Evolutionary conservation across 345 rosid genomes (phyloP), one percentile per base, ranked within the genome.

Genomic region (Heritiera fomes): DNA sequence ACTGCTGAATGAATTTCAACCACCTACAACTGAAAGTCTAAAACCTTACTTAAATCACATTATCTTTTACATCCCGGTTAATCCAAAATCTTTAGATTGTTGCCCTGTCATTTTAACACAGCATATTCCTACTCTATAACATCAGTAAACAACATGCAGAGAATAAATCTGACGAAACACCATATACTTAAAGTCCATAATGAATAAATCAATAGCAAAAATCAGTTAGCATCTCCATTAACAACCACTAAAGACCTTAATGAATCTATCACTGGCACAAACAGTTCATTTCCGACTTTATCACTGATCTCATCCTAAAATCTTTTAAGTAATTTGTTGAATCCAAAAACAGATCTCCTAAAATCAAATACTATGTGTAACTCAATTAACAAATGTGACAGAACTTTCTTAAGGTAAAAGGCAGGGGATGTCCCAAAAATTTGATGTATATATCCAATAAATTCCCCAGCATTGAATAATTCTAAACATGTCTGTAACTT

Each of bases 271-370:
- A 46, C 46, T 69, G 11, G 38, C 4, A 69, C 12, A 69, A 47
- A 5, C 38, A 11, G 10, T 69, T 43, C 50, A 18, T 66, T 38
- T 65, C 72, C n/a, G 17, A 45, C 52, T 45, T 7, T 11, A 68
- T 20, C 53, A n/a, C 32, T 5, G 34, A n/a, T 11, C 72, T 45
- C 72, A 45, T 23, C 34, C 2, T 9, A 41, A 67, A 10, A 11
- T 43, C 32, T 23, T 67, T 41, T 52, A 43, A 46, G 52, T 10
- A 67, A 67, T 67, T 67, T 45, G 32, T 67, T 67, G 71, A 67
- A 20, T 67, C 52, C 52, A 43, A 67, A 3, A 0, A 67, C 12
- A 67, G 30, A 18, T 67, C 6, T 67, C 52, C 71, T 67, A 6
- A 67, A 67, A 67, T 67, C 49, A 66, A 43, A 43, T 67, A 23